These are phyloP conservation scores for Diddensiella santjacobensis DNA, from an alignment of 805 yeast species.

Conservation along the genomic window DNA sequence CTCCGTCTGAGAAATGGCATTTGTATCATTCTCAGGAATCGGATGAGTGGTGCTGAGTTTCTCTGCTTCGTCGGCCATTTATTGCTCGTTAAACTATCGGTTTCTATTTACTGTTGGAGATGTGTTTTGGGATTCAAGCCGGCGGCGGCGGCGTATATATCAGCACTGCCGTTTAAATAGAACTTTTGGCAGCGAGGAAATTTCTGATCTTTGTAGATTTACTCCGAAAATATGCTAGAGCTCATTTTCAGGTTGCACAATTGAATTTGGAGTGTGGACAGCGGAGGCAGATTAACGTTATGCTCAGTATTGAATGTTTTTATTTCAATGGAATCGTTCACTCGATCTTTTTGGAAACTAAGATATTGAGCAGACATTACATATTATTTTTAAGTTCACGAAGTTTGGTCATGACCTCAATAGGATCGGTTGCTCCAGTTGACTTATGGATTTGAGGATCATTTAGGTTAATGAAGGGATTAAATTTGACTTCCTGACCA, in stretches of 20 bases:
- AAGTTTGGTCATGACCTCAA: constrained; percentile 64
- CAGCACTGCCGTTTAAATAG: no score
- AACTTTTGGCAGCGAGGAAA: no score
- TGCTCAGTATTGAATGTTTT: not conserved
- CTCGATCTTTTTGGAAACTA: not conserved
- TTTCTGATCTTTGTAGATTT: constrained; percentile 27
- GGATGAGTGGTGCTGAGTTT: constrained; percentile 8
- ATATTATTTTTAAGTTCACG: constrained; percentile 72
- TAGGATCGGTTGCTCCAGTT: constrained; percentile 49
- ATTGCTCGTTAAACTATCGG: not conserved
- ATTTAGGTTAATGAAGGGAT: constrained; percentile 81
- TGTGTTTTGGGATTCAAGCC: no score
- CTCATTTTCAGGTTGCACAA: constrained; percentile 34
- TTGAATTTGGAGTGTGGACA: constrained; percentile 46
- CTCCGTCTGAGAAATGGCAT: not conserved
- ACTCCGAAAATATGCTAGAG: constrained; percentile 43
- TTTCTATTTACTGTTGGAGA: not conserved
- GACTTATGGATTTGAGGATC: constrained; percentile 61
- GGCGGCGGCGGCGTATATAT: no score
- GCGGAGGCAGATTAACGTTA: constrained; percentile 42
- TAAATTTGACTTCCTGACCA: constrained; percentile 72
- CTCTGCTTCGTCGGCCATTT: constrained; percentile 7
- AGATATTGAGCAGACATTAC: constrained; percentile 22
- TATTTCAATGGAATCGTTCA: not conserved
- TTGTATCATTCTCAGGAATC: not conserved